Evolutionary conservation across 768 basidiomycete species (phyloP).

Genomic region (Mrakia frigida): DNA sequence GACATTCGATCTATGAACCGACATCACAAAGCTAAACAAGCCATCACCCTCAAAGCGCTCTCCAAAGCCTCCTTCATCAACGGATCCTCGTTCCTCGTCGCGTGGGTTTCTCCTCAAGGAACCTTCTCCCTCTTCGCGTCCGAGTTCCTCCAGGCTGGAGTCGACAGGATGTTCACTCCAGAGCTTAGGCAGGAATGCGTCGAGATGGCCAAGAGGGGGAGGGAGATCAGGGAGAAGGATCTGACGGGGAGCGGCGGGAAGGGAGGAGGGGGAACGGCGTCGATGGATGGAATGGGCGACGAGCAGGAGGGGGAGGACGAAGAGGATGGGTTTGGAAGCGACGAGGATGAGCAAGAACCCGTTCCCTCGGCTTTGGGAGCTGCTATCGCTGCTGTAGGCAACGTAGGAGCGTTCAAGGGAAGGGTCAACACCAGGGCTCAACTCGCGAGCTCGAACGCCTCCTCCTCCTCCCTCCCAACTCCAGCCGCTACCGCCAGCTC

Average conservation of each 20-base stretch:
- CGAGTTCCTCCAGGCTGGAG: not conserved
- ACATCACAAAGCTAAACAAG: not conserved
- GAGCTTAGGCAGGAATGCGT: not conserved
- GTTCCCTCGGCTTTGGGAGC: too few species aligned
- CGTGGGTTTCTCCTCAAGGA: not conserved
- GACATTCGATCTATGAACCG: not conserved
- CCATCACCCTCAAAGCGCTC: not conserved
- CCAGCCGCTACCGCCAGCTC: not conserved
- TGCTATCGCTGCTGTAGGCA: too few species aligned
- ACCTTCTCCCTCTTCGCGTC: not conserved
- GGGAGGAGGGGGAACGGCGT: not conserved
- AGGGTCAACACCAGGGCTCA: not conserved
- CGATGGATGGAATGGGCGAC: not conserved
- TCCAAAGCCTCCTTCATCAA: not conserved
- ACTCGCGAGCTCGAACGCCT: not conserved
- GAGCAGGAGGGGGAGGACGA: not conserved
- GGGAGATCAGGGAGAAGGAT: not conserved
- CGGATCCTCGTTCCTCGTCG: not conserved
- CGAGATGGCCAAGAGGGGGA: not conserved
- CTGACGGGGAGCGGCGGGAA: not conserved
- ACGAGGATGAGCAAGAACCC: not conserved
- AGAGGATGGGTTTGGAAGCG: not conserved
- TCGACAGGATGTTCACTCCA: not conserved
- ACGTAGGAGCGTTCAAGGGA: not conserved
- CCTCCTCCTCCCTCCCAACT: not conserved